Base-by-base conservation (phyloP, 2,329 filamentous ascomycete species). In the Microascus cirrosus region DNA sequence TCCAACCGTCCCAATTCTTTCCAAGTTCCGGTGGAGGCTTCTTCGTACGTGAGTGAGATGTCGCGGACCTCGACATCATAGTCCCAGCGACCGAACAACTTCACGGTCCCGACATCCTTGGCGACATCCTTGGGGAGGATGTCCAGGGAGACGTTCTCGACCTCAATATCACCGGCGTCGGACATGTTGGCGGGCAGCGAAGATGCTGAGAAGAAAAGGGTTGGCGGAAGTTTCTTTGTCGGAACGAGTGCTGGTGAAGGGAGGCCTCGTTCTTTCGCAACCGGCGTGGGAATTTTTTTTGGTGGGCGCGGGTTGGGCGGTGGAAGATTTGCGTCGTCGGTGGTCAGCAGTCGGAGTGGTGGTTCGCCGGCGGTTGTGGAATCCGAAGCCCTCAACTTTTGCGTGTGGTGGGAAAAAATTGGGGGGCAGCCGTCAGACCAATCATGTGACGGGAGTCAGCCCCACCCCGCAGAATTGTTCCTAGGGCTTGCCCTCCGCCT, bases 31-130 rank as follows among this genome's bases (percentile, higher is more conserved):
- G 15, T 5, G 42, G 45, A 8, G 22, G 45, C 20, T 22, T 48
- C 12, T n/a, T 57, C 72, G 68, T 95, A 99, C 94, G 93, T 97
- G 82, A 99, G 84, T 72, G 94, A 99, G 81, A 99, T 97, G 77
- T 99, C 94, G 78, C 93, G 87, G 79, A 99, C 94, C 85, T 99
- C 94, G 74, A 99, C 93, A 86, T 97, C 94, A 81, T 97, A 99
- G 80, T 79, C 78, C 79, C 92, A 96, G 81, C 95, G 95, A 87
- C 94, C 95, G 86, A 96, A 95, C 71, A 96, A 85, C 87, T 95
- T 95, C 77, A 94, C 83, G 79, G 83, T 87, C 78, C 91, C 92
- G 79, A 94, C 86, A 81, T 95, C 90, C 71, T 85, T 82, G 71
- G 85, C 81, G 74, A 95, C 87, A 67, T 96, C 91, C 86, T 95